These are phyloP conservation scores for Blastomyces emzantsi DNA, from an alignment of 2,329 filamentous ascomycete genomes.

Conservation along the genomic window DNA sequence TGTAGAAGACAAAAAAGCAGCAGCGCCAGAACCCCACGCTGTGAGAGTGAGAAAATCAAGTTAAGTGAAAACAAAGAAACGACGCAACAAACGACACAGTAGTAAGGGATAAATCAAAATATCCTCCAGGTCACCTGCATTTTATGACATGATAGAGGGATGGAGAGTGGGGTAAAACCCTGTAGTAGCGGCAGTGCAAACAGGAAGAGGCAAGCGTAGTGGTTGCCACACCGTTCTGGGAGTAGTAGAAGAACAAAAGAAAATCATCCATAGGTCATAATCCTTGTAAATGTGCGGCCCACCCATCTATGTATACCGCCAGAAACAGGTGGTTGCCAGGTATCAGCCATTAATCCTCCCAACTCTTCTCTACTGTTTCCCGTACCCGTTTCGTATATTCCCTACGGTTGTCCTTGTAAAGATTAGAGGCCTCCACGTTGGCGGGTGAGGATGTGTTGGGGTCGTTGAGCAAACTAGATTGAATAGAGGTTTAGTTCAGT, in stretches of 20 bases:
- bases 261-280: background rate
- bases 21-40: slow-evolving; percentile 38
- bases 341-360: slow-evolving; percentile 62
- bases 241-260: background rate
- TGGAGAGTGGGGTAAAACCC: background rate
- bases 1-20: background rate
- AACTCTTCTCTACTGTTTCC: slow-evolving; percentile 98
- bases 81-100: background rate
- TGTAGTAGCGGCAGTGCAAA: background rate
- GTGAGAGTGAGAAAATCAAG: slow-evolving; percentile 25
- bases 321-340: background rate
- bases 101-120: background rate
- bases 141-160: background rate
- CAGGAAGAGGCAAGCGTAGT: background rate
- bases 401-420: slow-evolving; percentile 96
- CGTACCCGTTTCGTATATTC: slow-evolving; percentile 93
- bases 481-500: too few species aligned
- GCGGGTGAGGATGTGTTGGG: slow-evolving; percentile 97
- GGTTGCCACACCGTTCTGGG: background rate
- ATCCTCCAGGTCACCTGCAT: background rate
- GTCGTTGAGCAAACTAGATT: slow-evolving; percentile 76
- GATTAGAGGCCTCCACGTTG: slow-evolving; percentile 94
- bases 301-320: background rate
- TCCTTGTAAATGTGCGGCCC: too few species aligned
- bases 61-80: slow-evolving; percentile 5